phyloP scores from a whole-genome alignment of 306 rosid species.

The Gynostemma pentaphyllum region DNA sequence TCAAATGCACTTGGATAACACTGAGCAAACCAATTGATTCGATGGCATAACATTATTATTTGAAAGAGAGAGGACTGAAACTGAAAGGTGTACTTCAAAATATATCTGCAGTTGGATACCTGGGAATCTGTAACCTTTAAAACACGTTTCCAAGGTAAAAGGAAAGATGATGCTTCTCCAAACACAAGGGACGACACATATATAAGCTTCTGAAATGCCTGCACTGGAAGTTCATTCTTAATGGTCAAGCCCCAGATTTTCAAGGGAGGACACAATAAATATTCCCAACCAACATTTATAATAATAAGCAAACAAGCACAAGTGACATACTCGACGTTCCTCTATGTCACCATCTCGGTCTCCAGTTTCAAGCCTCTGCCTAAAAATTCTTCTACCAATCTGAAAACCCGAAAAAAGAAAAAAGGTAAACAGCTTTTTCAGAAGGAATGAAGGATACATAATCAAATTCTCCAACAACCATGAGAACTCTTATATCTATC shows the following conservation, averaged over 20 bases:
- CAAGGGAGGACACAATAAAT: background rate
- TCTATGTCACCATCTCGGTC: constrained; percentile 74
- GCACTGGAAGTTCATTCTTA: constrained; percentile 72
- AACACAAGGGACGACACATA: constrained; percentile 90
- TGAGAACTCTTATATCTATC: constrained; percentile 4
- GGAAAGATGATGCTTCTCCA: constrained; percentile 94
- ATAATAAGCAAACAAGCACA: constrained; percentile 9
- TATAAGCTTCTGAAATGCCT: constrained; percentile 98
- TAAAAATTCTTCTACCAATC: constrained; percentile 80
- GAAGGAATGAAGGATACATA: background rate
- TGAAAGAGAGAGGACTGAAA: background rate
- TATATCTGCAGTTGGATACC: constrained; percentile 29
- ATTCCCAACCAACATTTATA: background rate
- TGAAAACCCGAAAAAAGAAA: constrained; percentile 24
- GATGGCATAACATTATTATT: background rate
- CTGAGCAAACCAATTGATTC: constrained; percentile 1
- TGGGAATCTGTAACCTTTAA: constrained; percentile 85
- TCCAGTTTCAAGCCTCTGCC: constrained; percentile 94
- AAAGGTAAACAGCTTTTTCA: constrained; percentile 5
- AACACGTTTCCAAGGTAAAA: constrained; percentile 96
- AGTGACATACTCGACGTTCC: constrained; percentile 80
- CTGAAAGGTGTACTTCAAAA: background rate
- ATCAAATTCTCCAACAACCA: constrained; percentile 8
- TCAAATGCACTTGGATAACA: constrained; percentile 2
- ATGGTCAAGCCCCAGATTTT: constrained; percentile 67